phyloP scores from a whole-genome alignment of 805 yeast genomes.

The Kluyveromyces aestuarii region DNA sequence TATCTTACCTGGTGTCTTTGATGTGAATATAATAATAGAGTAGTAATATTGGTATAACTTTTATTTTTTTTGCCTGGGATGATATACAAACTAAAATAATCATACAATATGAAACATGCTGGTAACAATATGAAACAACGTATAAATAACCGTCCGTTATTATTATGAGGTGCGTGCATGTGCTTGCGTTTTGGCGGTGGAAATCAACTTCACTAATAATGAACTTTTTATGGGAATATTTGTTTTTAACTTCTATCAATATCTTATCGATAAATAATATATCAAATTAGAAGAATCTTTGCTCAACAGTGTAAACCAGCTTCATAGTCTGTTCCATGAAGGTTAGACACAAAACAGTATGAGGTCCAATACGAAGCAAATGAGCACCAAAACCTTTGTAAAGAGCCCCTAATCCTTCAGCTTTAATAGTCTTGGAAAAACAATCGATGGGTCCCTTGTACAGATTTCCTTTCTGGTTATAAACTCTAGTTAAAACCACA shows the following conservation, averaged over 20 bases:
- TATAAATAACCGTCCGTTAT: not conserved
- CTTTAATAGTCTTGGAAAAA: slow-evolving; percentile 64
- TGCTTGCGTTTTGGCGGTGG: too few species aligned
- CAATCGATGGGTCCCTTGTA: slow-evolving; percentile 89
- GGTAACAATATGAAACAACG: not conserved
- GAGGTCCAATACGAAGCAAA: slow-evolving; percentile 87
- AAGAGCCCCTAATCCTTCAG: slow-evolving; percentile 81
- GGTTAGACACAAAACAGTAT: slow-evolving; percentile 79
- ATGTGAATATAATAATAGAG: too few species aligned
- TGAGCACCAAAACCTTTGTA: slow-evolving; percentile 96
- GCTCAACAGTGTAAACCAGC: slow-evolving; percentile 34
- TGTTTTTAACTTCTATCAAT: too few species aligned
- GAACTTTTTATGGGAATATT: too few species aligned
- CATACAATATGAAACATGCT: not conserved
- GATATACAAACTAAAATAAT: too few species aligned
- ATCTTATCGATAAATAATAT: slow-evolving; percentile 7
- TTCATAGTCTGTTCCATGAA: slow-evolving; percentile 95
- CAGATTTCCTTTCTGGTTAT: slow-evolving; percentile 84
- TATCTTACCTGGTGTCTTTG: not conserved
- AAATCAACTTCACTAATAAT: too few species aligned
- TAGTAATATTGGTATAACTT: not conserved
- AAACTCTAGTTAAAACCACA: slow-evolving; percentile 87
- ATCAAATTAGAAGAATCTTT: slow-evolving; percentile 7
- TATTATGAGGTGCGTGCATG: too few species aligned
- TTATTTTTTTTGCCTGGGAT: too few species aligned